Evolutionary conservation across 2,329 filamentous ascomycete species (phyloP).

Genomic region (Coniochaeta pulveracea): DNA sequence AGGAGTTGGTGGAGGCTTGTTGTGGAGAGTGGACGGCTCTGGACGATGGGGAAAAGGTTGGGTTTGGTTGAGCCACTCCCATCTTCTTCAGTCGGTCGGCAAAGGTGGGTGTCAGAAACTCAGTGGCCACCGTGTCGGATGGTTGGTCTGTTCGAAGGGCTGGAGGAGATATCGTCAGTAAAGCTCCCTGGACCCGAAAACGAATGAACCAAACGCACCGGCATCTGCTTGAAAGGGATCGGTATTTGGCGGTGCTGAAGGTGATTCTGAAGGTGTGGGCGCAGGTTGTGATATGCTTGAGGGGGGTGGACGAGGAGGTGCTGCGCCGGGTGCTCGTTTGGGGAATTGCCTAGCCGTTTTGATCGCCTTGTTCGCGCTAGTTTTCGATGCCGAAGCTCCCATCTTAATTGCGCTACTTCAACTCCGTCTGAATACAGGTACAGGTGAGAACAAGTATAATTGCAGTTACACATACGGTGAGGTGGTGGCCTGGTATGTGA

Average conservation of each 20-base stretch:
- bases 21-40: slow-evolving; percentile 18
- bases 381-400: too few relatives aligned
- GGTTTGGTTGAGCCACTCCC: slow-evolving; percentile 42
- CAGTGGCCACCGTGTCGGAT: slow-evolving; percentile 26
- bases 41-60: slow-evolving; percentile 41
- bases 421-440: too few relatives aligned
- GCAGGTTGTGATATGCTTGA: slow-evolving; percentile 4
- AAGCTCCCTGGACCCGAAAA: neutral
- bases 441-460: too few relatives aligned
- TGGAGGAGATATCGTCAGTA: slow-evolving; percentile 10
- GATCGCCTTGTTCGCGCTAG: too few relatives aligned
- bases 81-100: slow-evolving; percentile 40
- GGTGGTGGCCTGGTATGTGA: too few relatives aligned
- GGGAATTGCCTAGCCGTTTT: too few relatives aligned
- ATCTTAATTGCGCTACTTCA: too few relatives aligned
- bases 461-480: too few relatives aligned
- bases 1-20: slow-evolving; percentile 9
- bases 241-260: slow-evolving; percentile 6
- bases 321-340: slow-evolving; percentile 13
- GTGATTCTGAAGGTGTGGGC: slow-evolving; percentile 5
- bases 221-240: slow-evolving; percentile 14
- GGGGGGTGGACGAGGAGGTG: slow-evolving; percentile 6
- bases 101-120: slow-evolving; percentile 28
- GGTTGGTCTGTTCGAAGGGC: slow-evolving; percentile 26
- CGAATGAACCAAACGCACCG: slow-evolving; percentile 7